Evolutionary conservation across 2,329 filamentous ascomycete genomes (phyloP).

Genomic region (Phyllosticta paracitricarpa): DNA sequence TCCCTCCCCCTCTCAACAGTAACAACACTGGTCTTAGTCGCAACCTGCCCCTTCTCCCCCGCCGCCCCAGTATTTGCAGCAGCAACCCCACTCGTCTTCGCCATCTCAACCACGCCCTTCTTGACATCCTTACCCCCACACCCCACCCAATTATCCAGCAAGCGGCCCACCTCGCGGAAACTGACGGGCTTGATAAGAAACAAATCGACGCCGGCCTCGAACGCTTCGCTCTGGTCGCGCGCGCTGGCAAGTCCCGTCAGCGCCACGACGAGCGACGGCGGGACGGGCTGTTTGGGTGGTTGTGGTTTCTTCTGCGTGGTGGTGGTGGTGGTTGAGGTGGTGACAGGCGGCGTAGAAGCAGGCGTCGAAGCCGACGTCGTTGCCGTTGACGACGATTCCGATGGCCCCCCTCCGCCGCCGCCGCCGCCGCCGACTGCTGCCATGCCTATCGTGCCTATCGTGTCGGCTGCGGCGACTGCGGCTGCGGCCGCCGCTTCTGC

Average conservation of each 20-base stretch:
- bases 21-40: background rate
- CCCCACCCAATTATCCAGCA: slow-evolving; percentile 27
- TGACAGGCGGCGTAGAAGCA: background rate
- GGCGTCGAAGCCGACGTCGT: background rate
- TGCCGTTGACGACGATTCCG: background rate
- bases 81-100: background rate
- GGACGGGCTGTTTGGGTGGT: background rate
- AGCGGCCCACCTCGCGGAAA: slow-evolving; percentile 32
- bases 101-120: background rate
- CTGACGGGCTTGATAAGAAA: slow-evolving; percentile 40
- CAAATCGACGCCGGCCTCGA: slow-evolving; percentile 34
- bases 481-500: background rate
- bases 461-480: background rate
- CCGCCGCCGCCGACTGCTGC: background rate
- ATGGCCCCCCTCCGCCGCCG: background rate
- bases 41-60: too few species aligned
- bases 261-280: slow-evolving; percentile 32
- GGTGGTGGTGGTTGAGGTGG: background rate
- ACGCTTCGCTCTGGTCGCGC: slow-evolving; percentile 34
- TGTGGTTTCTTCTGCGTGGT: background rate
- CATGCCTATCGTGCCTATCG: background rate
- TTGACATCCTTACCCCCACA: slow-evolving; percentile 12
- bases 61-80: background rate
- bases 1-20: too few species aligned
- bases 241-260: slow-evolving; percentile 35